Conservation (phyloP, 352 stramenopile genomes). For the Albugo laibachii region DNA sequence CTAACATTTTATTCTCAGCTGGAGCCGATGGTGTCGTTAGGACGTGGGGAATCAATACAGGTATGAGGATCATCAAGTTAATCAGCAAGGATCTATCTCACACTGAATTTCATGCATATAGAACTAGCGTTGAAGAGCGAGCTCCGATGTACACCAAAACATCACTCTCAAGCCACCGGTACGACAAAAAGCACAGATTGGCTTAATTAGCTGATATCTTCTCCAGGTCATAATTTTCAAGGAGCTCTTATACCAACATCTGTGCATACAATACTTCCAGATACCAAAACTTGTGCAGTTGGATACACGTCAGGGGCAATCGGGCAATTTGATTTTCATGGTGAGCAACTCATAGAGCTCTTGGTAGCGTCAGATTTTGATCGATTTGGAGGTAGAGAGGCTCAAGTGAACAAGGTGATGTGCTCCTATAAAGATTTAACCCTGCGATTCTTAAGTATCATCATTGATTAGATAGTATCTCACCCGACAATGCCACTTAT, state of each 20-base stretch:
- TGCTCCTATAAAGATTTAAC: not conserved
- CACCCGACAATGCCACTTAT: slow-evolving; percentile 72
- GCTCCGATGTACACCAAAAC: slow-evolving; percentile 31
- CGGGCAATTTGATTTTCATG: slow-evolving; percentile 54
- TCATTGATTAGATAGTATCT: slow-evolving; percentile 17
- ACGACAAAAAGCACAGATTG: not conserved
- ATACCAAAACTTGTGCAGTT: slow-evolving; percentile 62
- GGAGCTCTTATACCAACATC: slow-evolving; percentile 49
- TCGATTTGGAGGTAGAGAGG: slow-evolving; percentile 20
- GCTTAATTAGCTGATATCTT: not conserved
- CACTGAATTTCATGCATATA: slow-evolving; percentile 6
- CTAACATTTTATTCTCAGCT: slow-evolving; percentile 65
- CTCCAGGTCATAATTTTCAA: slow-evolving; percentile 18
- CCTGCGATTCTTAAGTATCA: not conserved
- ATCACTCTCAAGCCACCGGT: slow-evolving; percentile 28
- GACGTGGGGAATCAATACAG: slow-evolving; percentile 54
- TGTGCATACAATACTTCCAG: slow-evolving; percentile 41
- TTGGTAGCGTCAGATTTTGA: slow-evolving; percentile 47
- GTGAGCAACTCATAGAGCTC: slow-evolving; percentile 60
- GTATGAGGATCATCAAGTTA: slow-evolving; percentile 11
- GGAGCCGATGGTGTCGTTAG: slow-evolving; percentile 57
- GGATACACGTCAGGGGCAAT: slow-evolving; percentile 53
- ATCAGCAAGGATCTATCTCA: not conserved
- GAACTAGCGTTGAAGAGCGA: slow-evolving; percentile 61
- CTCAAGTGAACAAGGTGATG: slow-evolving; percentile 57